Base-by-base conservation (phyloP, 1,139 yeast species). In the Saccharomyces hybrid region DNA sequence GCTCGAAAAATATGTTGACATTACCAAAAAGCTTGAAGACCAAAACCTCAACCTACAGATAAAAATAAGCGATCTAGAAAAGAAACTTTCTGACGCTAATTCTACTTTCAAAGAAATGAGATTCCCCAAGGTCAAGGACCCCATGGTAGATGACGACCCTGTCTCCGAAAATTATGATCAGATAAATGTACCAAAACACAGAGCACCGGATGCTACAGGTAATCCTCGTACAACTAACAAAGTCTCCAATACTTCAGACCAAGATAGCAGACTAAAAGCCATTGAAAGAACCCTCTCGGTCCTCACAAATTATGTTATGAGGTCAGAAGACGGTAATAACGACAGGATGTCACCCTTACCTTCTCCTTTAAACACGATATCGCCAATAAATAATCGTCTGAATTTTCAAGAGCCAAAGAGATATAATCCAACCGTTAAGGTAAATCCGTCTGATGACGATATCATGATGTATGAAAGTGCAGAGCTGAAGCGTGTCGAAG, bases 401-500 rank as follows among this genome's bases (percentile, higher is more conserved):
- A 38, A 14, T 38, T 38, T 38, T 9, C 44, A 38, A 20, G 44
- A 38, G 5, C n/a, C 26, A 6, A 38, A 38, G 11, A 38, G 20
- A 7, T 38, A 38, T 26, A 38, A 16, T 9, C 25, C 44, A 2
- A 38, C 13, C 13, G 25, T 9, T 20, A 38, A 42, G 26, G 50
- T 29, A 46, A 32, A 49, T n/a, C 65, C 65, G 20, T 56, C 67
- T 1, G 71, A 68, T 38, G 66, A 63, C 50, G 71, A 66, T 48
- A 64, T 66, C 5, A 53, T 66, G 56, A 55, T 65, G 26, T 62
- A 59, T 41, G 70, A 67, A 49, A 65, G 68, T 23, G 54, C 56
- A n/a, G 70, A 67, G 53, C 57, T 67, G 26, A 63, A 62, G 53
- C 57, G 56, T 38, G 52, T 68, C 48, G 70, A 68, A 50, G 65